Percentiles rank a stretch among this genome's conserved stretches.
phyloP scores from a whole-genome alignment of 2,329 filamentous ascomycete species.

The Chaetomiaceae sp. region DNA sequence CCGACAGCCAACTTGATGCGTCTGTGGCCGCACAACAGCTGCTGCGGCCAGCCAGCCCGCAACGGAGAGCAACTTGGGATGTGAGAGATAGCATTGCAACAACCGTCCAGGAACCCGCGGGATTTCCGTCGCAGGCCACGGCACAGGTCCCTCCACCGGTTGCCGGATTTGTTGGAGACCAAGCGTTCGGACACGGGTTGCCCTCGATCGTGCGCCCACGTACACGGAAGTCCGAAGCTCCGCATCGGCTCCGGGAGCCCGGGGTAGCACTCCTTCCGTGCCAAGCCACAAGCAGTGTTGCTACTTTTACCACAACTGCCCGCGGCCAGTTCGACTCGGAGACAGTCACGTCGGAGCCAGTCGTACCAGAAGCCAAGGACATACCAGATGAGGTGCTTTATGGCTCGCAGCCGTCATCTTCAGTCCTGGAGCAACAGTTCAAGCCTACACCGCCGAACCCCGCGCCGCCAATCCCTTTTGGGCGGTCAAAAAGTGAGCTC shows the following conservation, averaged over 20 bases:
- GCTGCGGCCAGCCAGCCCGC: background rate
- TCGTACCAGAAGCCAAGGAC: conserved; percentile 22
- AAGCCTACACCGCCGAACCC: conserved; percentile 48
- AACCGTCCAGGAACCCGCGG: background rate
- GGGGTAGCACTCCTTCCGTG: conserved; percentile 18
- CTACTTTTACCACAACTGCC: conserved; percentile 25
- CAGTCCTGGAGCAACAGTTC: conserved; percentile 37
- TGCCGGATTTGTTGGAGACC: conserved; percentile 23
- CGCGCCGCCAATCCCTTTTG: conserved; percentile 45
- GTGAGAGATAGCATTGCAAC: conserved; percentile 2
- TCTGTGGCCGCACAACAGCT: background rate
- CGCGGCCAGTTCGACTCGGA: conserved; percentile 30
- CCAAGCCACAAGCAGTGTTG: conserved; percentile 21
- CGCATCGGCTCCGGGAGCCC: conserved; percentile 11
- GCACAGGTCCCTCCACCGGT: conserved; percentile 10
- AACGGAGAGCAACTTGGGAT: conserved; percentile 17
- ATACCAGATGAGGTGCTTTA: conserved; percentile 19
- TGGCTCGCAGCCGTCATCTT: conserved; percentile 25
- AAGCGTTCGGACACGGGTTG: background rate
- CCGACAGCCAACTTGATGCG: conserved; percentile 6
- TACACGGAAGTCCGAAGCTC: conserved; percentile 16
- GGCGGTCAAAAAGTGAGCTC: conserved; percentile 58
- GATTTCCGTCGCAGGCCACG: background rate
- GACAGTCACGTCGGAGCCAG: conserved; percentile 17
- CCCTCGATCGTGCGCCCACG: conserved; percentile 20